Conservation (phyloP, 306 rosid genomes). For the Rosa lucieae region DNA sequence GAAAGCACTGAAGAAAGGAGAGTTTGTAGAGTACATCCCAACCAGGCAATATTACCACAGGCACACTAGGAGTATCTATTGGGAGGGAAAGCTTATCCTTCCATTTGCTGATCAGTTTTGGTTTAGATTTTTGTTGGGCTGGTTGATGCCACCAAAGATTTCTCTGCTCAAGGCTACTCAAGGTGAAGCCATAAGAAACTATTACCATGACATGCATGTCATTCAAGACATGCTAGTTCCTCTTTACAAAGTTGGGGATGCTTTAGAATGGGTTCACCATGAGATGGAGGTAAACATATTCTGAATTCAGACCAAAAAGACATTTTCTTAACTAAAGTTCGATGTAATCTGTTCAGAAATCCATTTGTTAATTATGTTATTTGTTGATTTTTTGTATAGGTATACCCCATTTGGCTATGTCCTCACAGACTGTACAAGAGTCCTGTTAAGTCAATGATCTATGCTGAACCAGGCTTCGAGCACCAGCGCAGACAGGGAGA, state of each 20-base stretch:
- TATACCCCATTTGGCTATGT: slow-evolving; percentile 95
- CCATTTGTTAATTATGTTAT: neutral
- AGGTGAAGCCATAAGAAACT: slow-evolving; percentile 95
- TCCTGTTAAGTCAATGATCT: slow-evolving; percentile 72
- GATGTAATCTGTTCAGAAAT: neutral
- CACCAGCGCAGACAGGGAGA: slow-evolving; percentile 88
- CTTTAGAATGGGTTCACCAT: slow-evolving; percentile 84
- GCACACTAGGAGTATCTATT: slow-evolving; percentile 89
- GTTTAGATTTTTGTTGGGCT: slow-evolving; percentile 86
- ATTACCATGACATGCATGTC: slow-evolving; percentile 93
- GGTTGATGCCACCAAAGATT: slow-evolving; percentile 99
- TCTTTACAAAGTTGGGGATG: slow-evolving; percentile 88
- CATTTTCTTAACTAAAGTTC: neutral
- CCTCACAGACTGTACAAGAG: slow-evolving; percentile 83
- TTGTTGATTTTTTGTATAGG: slow-evolving; percentile 39
- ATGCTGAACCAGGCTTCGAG: slow-evolving; percentile 93
- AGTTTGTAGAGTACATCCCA: slow-evolving; percentile 86
- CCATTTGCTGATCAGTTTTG: slow-evolving; percentile 93
- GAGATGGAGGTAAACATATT: slow-evolving; percentile 85
- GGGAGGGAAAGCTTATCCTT: slow-evolving; percentile 99
- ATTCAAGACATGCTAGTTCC: slow-evolving; percentile 98
- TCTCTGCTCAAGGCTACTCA: slow-evolving; percentile 97
- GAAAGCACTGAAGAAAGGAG: slow-evolving; percentile 81
- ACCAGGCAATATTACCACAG: slow-evolving; percentile 95
- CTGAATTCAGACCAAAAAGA: neutral